These are phyloP conservation scores for Uronychia setigera DNA, from an alignment of 73 alveolate genomes.

Conservation along the genomic window DNA sequence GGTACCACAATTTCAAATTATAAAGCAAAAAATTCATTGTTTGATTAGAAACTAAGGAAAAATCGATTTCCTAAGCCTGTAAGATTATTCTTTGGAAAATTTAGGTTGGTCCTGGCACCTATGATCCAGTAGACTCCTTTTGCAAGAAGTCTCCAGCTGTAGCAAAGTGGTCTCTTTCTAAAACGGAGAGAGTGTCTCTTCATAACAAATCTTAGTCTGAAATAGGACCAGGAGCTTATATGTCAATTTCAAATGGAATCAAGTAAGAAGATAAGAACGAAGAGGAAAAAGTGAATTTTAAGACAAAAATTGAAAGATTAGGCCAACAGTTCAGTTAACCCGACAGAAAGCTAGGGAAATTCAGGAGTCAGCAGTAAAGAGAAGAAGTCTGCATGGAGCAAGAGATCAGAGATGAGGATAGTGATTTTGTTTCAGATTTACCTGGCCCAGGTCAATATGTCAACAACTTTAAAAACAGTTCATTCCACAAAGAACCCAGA, in stretches of 20 bases:
- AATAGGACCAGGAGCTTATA: not conserved
- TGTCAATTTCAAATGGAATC: not conserved
- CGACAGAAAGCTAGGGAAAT: not conserved
- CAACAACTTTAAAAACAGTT: not conserved
- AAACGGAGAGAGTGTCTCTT: not conserved
- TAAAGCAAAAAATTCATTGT: not conserved
- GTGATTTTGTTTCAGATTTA: not conserved
- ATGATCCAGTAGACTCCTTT: not conserved
- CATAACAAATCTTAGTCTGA: not conserved
- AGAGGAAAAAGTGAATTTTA: not conserved
- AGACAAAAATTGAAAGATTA: not conserved
- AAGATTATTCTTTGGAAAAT: not conserved
- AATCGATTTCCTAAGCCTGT: not conserved
- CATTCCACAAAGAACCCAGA: not conserved
- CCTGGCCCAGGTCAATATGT: not conserved
- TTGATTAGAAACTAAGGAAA: not conserved
- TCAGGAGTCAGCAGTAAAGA: not conserved
- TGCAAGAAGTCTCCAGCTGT: not conserved
- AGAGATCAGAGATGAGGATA: not conserved
- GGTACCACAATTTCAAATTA: not conserved
- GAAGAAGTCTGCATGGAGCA: not conserved
- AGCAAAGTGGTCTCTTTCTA: not conserved
- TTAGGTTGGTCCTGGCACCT: not conserved
- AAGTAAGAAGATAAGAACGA: not conserved
- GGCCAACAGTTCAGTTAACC: not conserved